Percentiles rank a stretch among this genome's conserved stretches.
Evolutionary conservation across 2,329 filamentous ascomycete species (phyloP).

Genomic region (Thermothelomyces thermophilus): DNA sequence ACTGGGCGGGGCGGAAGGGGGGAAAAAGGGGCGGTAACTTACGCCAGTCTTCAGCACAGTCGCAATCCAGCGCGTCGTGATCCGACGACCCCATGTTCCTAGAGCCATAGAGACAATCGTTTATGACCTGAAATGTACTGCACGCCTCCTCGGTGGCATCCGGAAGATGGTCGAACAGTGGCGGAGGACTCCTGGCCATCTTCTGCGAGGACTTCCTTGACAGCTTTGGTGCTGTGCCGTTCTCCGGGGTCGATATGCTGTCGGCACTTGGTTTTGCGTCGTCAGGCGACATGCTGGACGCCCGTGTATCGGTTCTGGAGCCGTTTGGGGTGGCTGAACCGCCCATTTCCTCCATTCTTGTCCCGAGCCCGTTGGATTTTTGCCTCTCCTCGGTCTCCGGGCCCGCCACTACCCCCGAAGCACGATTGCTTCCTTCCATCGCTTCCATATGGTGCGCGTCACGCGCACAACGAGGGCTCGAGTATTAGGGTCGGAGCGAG

Average conservation of each 20-base stretch:
- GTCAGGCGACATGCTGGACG: slow-evolving; percentile 40
- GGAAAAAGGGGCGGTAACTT: slow-evolving; percentile 41
- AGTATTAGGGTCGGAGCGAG: neutral
- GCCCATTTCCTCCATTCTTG: slow-evolving; percentile 37
- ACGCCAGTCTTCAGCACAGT: slow-evolving; percentile 94
- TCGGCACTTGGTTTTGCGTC: slow-evolving; percentile 42
- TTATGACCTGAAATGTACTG: slow-evolving; percentile 70
- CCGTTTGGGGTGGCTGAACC: slow-evolving; percentile 36
- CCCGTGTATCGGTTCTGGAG: slow-evolving; percentile 34
- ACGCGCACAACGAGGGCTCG: neutral
- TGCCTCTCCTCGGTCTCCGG: slow-evolving; percentile 39
- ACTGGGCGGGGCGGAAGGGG: neutral
- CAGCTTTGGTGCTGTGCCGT: slow-evolving; percentile 58
- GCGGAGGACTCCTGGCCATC: slow-evolving; percentile 42
- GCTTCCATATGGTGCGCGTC: slow-evolving; percentile 15
- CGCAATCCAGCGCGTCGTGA: slow-evolving; percentile 85
- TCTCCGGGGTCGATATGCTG: slow-evolving; percentile 42
- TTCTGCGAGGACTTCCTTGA: slow-evolving; percentile 70
- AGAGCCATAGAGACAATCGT: slow-evolving; percentile 82
- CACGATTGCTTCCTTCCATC: slow-evolving; percentile 28
- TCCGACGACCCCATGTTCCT: slow-evolving; percentile 89
- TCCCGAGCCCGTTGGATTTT: slow-evolving; percentile 31
- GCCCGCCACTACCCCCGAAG: slow-evolving; percentile 18
- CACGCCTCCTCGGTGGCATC: slow-evolving; percentile 73
- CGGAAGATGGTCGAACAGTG: slow-evolving; percentile 65